Base-by-base conservation (phyloP, 2,329 filamentous ascomycete species). In the Drechslerella stenobrocha region DNA sequence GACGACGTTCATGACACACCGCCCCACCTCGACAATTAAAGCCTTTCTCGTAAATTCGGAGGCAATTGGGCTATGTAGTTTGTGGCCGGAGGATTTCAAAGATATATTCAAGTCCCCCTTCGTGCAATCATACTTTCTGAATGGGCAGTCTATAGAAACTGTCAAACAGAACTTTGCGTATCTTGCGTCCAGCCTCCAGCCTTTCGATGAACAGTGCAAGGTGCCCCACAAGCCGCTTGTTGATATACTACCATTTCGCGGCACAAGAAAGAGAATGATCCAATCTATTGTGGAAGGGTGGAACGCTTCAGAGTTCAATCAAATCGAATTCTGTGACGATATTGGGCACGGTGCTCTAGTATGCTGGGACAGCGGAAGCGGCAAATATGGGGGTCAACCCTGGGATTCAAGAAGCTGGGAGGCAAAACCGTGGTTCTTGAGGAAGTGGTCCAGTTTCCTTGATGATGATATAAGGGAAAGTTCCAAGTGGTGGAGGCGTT, bases 391-490 rank as follows among this genome's bases (percentile, higher is more conserved):
- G 8, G 63, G 63, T 2, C 42, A 67, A 35, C 55, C 63, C 1
- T 67, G 63, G 63, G 46, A 67, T 28, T 50, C 63, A 2, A 60
- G 35, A 22, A 67, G 63, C 24, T 67, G 63, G 63, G 63, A 67
- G 26, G 45, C 56, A 1, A 47, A 52, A 15, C 63, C 55, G 2
- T 67, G 63, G 63, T 67, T 67, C 28, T 26, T 67, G 2, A 32
- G 47, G 18, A 67, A 67, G 15, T 67, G 63, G 63, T 34, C 30
- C 1, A 28, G 35, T 9, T 20, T 67, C 8, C 35, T 59, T 6
- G 53, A 59, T 18, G 63, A 67, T 26, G 63, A 67, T 8, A 13
- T 67, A 28, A 53, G 18, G 13, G 63, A 67, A 20, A 60, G 51
- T 15, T 67, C 63, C 1, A 59, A 37, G 8, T 60, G 52, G 56